These are phyloP conservation scores for Mucor mucedo DNA, from an alignment of 371 early-diverging fungal genomes.

Conservation along the genomic window DNA sequence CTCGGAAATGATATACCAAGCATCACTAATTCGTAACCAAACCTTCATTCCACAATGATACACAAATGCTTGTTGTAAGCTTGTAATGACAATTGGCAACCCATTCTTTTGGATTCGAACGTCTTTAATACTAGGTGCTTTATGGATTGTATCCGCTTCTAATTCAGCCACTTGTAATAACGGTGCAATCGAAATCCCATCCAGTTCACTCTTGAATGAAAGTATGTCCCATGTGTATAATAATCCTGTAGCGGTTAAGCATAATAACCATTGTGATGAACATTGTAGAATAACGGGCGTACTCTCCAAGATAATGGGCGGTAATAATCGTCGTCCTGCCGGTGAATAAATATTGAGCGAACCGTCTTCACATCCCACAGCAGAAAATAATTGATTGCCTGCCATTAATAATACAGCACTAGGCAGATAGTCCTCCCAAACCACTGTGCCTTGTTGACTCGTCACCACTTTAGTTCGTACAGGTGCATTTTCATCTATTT, in stretches of 20 bases:
- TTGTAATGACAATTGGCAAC: constrained; percentile 72
- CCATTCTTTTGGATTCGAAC: constrained; percentile 70
- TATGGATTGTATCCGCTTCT: constrained; percentile 33
- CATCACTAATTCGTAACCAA: constrained; percentile 79
- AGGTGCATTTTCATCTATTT: constrained; percentile 10
- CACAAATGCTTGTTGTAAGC: constrained; percentile 73
- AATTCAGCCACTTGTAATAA: constrained; percentile 55
- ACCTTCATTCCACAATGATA: constrained; percentile 71
- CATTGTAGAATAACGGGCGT: constrained; percentile 65
- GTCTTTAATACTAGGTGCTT: constrained; percentile 61
- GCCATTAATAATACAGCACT: constrained; percentile 62
- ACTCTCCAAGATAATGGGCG: constrained; percentile 72
- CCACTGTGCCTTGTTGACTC: constrained; percentile 43
- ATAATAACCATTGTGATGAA: constrained; percentile 65
- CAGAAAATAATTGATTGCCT: constrained; percentile 65
- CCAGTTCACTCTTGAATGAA: constrained; percentile 47
- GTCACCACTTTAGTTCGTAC: constrained; percentile 48
- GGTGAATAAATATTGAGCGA: constrained; percentile 69
- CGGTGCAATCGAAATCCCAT: constrained; percentile 64
- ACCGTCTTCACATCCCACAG: constrained; percentile 74
- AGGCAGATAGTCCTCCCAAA: constrained; percentile 71
- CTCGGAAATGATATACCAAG: constrained; percentile 63
- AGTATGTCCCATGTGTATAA: constrained; percentile 72
- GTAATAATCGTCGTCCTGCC: constrained; percentile 72
- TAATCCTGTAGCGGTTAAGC: constrained; percentile 67